phyloP scores from a whole-genome alignment of 164 flowering plant genomes.

The Sextonia rubra region DNA sequence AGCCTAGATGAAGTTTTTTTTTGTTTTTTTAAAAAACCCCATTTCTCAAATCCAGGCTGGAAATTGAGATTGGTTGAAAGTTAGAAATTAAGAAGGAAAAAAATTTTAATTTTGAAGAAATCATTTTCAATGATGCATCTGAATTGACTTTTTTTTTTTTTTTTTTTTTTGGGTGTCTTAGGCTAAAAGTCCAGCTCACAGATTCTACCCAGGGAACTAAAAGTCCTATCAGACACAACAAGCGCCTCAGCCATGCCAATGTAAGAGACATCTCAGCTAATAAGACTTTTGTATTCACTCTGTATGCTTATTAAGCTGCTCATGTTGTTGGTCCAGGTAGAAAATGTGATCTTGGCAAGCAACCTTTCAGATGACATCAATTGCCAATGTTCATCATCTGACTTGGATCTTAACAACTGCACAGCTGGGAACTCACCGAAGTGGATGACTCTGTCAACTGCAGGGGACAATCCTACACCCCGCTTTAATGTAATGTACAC shows the following conservation, averaged over 20 bases:
- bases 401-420: conserved; percentile 35
- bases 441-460: conserved; percentile 79
- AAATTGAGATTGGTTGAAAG: no score
- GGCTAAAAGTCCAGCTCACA: conserved; percentile 85
- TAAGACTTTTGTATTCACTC: background rate
- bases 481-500: conserved; percentile 61
- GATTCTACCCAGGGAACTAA: conserved; percentile 68
- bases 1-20: no score
- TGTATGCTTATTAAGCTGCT: conserved; percentile 13
- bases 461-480: conserved; percentile 85
- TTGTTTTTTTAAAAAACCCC: no score
- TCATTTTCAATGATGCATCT: background rate
- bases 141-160: conserved; percentile 3
- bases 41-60: no score
- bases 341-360: conserved; percentile 32
- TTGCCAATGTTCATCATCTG: conserved; percentile 36
- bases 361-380: conserved; percentile 43
- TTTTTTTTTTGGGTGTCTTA: no score
- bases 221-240: conserved; percentile 71
- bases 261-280: conserved; percentile 34
- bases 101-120: no score
- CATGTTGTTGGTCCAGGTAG: conserved; percentile 34
- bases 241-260: conserved; percentile 44
- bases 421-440: conserved; percentile 63
- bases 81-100: no score